A percentile compares a stretch with the other conserved stretches of the same genome.
These are phyloP conservation scores for Parastagonospora avenae DNA, from an alignment of 2,329 filamentous ascomycete species.

Conservation along the genomic window DNA sequence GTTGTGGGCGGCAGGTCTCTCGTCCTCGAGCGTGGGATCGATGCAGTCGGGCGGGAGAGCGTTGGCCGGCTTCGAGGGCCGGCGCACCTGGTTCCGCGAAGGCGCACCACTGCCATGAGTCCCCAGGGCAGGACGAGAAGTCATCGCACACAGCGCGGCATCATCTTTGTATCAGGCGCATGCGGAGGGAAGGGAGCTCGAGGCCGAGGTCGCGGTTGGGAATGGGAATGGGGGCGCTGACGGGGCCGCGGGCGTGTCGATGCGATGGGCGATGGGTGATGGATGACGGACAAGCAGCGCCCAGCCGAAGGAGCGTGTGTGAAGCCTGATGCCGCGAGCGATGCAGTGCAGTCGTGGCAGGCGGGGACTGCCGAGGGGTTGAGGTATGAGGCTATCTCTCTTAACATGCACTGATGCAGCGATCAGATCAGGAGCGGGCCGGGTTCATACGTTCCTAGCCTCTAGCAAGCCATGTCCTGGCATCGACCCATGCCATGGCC, in stretches of 20 bases:
- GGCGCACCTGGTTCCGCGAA: constrained; percentile 33
- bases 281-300: too few species aligned
- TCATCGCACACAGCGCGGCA: constrained; percentile 49
- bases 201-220: constrained; percentile 4
- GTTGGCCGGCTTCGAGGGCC: constrained; percentile 33
- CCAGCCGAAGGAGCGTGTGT: too few species aligned
- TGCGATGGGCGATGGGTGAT: too few species aligned
- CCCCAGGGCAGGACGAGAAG: constrained; percentile 50
- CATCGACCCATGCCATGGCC: background rate
- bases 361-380: constrained; percentile 1
- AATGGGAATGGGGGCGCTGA: too few species aligned
- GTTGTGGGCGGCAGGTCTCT: constrained; percentile 30
- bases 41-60: constrained; percentile 40
- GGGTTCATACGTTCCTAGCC: background rate
- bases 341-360: background rate
- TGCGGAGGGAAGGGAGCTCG: constrained; percentile 24
- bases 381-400: constrained; percentile 16
- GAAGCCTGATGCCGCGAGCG: too few species aligned
- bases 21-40: constrained; percentile 40
- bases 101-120: constrained; percentile 42
- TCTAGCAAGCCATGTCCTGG: background rate
- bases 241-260: too few species aligned
- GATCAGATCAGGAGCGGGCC: constrained; percentile 1
- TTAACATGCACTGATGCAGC: constrained; percentile 6
- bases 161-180: constrained; percentile 45